Conservation (phyloP, 1,139 yeast species). For the Arxiozyma slooffiae region DNA sequence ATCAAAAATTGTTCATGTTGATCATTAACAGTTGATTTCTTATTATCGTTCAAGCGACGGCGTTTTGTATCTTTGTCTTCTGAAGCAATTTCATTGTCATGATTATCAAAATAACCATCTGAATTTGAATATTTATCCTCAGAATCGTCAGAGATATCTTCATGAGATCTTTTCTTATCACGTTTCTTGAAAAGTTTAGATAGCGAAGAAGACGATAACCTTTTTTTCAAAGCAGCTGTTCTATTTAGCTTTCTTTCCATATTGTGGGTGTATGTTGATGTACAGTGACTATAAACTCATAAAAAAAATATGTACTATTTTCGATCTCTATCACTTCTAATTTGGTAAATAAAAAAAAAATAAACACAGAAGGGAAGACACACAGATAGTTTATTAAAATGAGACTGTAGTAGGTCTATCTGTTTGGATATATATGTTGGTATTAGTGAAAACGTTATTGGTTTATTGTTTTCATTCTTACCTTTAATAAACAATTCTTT, state of each 20-base stretch:
- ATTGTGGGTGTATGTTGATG: slow-evolving; percentile 2
- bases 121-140: background rate
- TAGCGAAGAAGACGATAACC: slow-evolving; percentile 23
- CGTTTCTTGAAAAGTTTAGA: slow-evolving; percentile 24
- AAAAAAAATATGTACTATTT: background rate
- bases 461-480: background rate
- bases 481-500: too few species aligned
- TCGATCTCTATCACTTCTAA: background rate
- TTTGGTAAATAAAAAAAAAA: too few species aligned
- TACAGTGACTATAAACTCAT: background rate
- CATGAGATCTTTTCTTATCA: slow-evolving; percentile 15
- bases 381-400: too few species aligned
- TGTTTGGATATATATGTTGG: background rate
- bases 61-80: slow-evolving; percentile 12
- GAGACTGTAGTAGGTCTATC: background rate
- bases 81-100: slow-evolving; percentile 29
- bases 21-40: slow-evolving; percentile 7
- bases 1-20: slow-evolving; percentile 29
- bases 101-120: slow-evolving; percentile 4
- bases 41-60: slow-evolving; percentile 11
- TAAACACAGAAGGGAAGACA: background rate
- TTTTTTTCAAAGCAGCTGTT: slow-evolving; percentile 20
- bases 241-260: slow-evolving; percentile 10
- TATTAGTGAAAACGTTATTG: background rate
- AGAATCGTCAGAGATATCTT: slow-evolving; percentile 9